Base-by-base conservation (phyloP, 805 yeast genomes). In the Clavispora vitiphila region DNA sequence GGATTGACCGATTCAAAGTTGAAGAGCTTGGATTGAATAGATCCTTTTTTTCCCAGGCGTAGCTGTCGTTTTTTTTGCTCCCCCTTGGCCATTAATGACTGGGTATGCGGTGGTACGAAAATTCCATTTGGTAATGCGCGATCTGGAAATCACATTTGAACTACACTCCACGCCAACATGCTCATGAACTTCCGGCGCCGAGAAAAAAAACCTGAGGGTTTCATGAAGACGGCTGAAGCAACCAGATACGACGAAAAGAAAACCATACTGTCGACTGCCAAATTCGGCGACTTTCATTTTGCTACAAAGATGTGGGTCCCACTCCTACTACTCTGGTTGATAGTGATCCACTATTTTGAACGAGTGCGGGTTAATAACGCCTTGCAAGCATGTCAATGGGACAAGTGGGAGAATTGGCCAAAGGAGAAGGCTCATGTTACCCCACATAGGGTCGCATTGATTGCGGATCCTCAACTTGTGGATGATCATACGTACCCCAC, bases 401-500 rank as follows among this genome's bases (percentile, higher is more conserved):
- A 61, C 2, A 58, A 57, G 0, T 84, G 91, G 90, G 88, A 82
- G 49, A 35, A 60, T 4, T 81, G 87, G 86, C 52, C 36, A 4
- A 49, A 36, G 2, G 46, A 40, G 5, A 47, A 54, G 20, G 54
- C 49, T 3, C 55, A 14, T 5, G 41, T 56, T 2, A 46, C 45
- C 1, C 73, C 78, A 2, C 78, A 77, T 53, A 60, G 78, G 42
- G 69, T 85, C 6, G 67, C 63, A 2, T 22, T 93, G 10, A 71
- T 87, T 26, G 98, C 97, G 0, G 99, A 93, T 57, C 99, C 99
- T 0, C 99, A 93, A 60, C 72, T 93, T 34, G 83, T 93, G 54
- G 99, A 93, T 57, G 83, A 72, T 20, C 78, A 85, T 61, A 85
- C 98, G 0, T 93, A 93, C 58, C 95, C 95, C 0, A 81, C 77